phyloP scores from a whole-genome alignment of 768 basidiomycete species.

The Phaeotremella skinneri region DNA sequence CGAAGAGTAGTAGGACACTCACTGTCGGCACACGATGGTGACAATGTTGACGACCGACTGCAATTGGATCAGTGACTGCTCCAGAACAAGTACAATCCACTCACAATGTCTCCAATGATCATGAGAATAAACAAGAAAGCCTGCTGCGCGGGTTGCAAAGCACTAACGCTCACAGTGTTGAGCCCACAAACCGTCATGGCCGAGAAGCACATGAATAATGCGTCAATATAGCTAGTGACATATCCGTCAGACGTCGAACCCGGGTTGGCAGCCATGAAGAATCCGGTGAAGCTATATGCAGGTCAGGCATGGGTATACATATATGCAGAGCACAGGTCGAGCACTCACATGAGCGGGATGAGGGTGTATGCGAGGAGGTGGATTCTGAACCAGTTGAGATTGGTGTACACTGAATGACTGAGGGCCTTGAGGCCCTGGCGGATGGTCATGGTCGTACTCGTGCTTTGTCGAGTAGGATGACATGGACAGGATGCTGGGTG shows the following conservation, averaged over 20 bases:
- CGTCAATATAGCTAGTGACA: slow-evolving; percentile 21
- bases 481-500: too few species aligned
- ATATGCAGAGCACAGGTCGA: background rate
- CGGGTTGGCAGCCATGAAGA: slow-evolving; percentile 27
- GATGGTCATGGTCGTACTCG: too few species aligned
- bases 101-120: slow-evolving; percentile 11
- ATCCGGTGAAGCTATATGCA: slow-evolving; percentile 14
- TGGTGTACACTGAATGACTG: too few species aligned
- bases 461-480: too few species aligned
- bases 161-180: slow-evolving; percentile 16
- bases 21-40: slow-evolving; percentile 10
- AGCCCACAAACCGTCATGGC: slow-evolving; percentile 18
- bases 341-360: slow-evolving; percentile 18
- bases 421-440: too few species aligned
- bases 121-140: slow-evolving; percentile 24
- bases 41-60: slow-evolving; percentile 12
- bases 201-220: slow-evolving; percentile 24
- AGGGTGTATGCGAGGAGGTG: slow-evolving; percentile 23
- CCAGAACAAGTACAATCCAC: slow-evolving; percentile 1
- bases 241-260: background rate
- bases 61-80: background rate
- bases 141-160: slow-evolving; percentile 19
- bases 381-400: slow-evolving; percentile 29
- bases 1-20: background rate
- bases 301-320: background rate